Base-by-base conservation (phyloP, 371 early-diverging fungal species). In the Mucor circinelloides region DNA sequence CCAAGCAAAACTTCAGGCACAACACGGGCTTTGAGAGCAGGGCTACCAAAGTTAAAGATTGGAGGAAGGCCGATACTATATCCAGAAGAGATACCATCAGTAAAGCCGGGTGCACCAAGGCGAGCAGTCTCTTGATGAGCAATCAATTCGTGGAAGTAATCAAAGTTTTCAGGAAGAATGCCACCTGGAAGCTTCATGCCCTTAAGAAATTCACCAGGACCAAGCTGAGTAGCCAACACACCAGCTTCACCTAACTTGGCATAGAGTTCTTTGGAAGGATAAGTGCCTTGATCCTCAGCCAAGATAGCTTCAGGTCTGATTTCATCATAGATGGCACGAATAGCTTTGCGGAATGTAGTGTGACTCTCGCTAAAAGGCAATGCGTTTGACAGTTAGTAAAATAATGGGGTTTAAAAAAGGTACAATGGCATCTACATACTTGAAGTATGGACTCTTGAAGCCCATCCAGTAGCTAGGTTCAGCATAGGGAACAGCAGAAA, bases 91-190 rank as follows among this genome's bases (percentile, higher is more conserved):
- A 84, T 66, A 63, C 82, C 78, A 73, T 86, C 69, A 60, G 64
- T 82, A 32, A 91, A 88, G 80, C 93, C 93, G 23, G 93, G 94
- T 5, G 92, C 85, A 30, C 93, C 94, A 68, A 90, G 85, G 42
- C 95, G 87, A 32, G 90, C 84, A 15, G 93, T 76, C 72, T 95
- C 95, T 70, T 94, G 93, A 73, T 83, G 78, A 58, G 92, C 79
- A 71, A 95, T 89, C 64, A 92, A 87, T 69, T 91, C 85, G 59
- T 92, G 93, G 85, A 95, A 95, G 32, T 84, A 78, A 73, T 93
- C 92, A 67, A 83, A 92, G 48, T 92, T 87, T 23, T 76, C 84
- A 17, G 83, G 77, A 5, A 67, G 63, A 27, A 91, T 77, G 58
- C 77, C 83, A 28, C 81, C 87, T 42, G 83, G 78, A 4, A 82